These are phyloP conservation scores for Pythium plurisporium DNA, from an alignment of 352 stramenopile species.

Conservation along the genomic window DNA sequence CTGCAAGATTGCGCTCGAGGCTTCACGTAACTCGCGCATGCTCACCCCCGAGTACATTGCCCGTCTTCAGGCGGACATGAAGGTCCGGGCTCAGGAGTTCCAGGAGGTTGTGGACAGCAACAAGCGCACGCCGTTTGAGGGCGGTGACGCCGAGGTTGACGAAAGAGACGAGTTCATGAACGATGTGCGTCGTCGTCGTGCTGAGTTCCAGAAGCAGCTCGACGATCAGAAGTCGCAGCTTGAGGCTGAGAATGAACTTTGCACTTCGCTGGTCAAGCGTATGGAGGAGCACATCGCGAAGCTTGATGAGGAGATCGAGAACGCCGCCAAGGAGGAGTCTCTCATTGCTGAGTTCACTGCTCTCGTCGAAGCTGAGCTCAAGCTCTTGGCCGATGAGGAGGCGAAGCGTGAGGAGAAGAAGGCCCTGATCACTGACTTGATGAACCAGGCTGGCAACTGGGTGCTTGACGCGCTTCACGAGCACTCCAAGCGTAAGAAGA, in stretches of 20 bases:
- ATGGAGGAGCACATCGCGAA: conserved; percentile 83
- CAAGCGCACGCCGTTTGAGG: conserved; percentile 76
- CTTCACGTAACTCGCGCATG: conserved; percentile 56
- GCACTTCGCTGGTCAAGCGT: conserved; percentile 67
- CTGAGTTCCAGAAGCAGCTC: conserved; percentile 82
- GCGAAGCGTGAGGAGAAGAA: conserved; percentile 88
- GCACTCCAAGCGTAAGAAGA: conserved; percentile 86
- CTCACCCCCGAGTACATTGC: conserved; percentile 85
- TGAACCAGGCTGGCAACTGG: conserved; percentile 87
- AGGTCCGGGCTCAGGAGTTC: conserved; percentile 71
- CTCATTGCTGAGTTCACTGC: conserved; percentile 75
- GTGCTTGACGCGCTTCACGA: conserved; percentile 78
- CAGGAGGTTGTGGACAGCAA: conserved; percentile 79
- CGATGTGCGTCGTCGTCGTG: conserved; percentile 68
- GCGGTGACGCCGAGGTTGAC: conserved; percentile 64
- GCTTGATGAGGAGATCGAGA: conserved; percentile 73
- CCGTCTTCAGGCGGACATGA: conserved; percentile 82
- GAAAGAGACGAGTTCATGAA: conserved; percentile 89
- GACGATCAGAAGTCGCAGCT: conserved; percentile 73
- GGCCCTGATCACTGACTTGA: conserved; percentile 73
- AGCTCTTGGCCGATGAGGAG: conserved; percentile 75
- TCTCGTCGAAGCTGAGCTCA: conserved; percentile 68
- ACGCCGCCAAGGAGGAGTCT: conserved; percentile 58
- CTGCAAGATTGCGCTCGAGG: conserved; percentile 71
- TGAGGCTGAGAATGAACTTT: conserved; percentile 73